phyloP scores from a whole-genome alignment of 2,329 filamentous ascomycete species.

The Xylariales sp. region DNA sequence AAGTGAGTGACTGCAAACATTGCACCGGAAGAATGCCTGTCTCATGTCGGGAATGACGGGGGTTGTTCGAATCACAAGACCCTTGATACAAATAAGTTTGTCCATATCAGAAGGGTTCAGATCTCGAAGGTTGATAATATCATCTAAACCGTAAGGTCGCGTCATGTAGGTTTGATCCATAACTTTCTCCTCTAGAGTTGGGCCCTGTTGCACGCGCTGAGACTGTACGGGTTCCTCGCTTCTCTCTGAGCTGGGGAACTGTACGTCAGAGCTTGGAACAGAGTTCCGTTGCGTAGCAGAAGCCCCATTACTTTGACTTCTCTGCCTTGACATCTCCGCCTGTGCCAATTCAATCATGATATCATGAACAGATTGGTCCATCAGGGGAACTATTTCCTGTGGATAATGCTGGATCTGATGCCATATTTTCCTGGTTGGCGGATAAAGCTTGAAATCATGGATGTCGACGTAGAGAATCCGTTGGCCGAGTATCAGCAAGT shows the following conservation, averaged over 20 bases:
- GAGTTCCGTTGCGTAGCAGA: slow-evolving; percentile 67
- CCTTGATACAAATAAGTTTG: slow-evolving; percentile 93
- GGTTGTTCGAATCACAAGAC: slow-evolving; percentile 93
- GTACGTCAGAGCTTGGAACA: slow-evolving; percentile 76
- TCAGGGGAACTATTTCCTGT: slow-evolving; percentile 93
- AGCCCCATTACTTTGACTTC: slow-evolving; percentile 53
- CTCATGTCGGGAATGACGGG: slow-evolving; percentile 99
- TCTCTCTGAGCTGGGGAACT: slow-evolving; percentile 82
- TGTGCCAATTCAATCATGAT: slow-evolving; percentile 90
- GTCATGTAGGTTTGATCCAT: slow-evolving; percentile 85
- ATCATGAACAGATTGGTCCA: slow-evolving; percentile 95
- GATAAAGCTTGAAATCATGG: slow-evolving; percentile 90
- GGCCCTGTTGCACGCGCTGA: slow-evolving; percentile 57
- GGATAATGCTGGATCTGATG: slow-evolving; percentile 95
- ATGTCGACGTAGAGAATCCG: slow-evolving; percentile 89
- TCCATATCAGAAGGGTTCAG: slow-evolving; percentile 97
- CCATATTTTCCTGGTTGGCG: slow-evolving; percentile 92
- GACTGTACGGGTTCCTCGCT: slow-evolving; percentile 61
- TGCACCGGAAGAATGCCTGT: slow-evolving; percentile 96
- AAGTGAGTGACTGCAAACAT: slow-evolving; percentile 90
- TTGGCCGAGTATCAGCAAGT: slow-evolving; percentile 89
- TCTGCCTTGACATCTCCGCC: slow-evolving; percentile 78
- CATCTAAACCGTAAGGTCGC: slow-evolving; percentile 87
- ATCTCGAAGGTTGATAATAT: slow-evolving; percentile 89
- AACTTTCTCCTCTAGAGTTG: slow-evolving; percentile 82